Conservation (phyloP, 2,329 filamentous ascomycete species). For the Cladosporium sp. region DNA sequence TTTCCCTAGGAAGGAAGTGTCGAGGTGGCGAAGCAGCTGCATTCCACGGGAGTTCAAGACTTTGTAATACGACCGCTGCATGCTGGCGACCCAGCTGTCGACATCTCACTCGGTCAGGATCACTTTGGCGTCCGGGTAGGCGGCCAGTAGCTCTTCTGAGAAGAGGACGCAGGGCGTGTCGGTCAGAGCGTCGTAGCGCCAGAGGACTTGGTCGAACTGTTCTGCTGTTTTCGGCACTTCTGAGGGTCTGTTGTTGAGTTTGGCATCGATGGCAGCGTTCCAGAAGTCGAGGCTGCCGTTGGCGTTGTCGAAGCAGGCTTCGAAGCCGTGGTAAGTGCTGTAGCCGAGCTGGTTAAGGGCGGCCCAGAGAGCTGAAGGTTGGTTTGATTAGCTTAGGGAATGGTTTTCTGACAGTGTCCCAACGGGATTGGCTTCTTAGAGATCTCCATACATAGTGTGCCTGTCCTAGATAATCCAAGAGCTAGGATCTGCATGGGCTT, state of each 20-base stretch:
- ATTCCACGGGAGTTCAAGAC: background rate
- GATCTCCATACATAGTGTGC: background rate
- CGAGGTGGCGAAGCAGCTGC: background rate
- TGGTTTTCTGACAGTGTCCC: background rate
- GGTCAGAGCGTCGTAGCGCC: conserved; percentile 17
- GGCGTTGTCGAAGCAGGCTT: conserved; percentile 14
- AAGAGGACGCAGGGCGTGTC: conserved; percentile 16
- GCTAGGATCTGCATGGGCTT: background rate
- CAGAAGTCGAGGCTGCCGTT: conserved; percentile 6
- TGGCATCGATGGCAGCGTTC: background rate
- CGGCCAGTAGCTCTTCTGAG: conserved; percentile 15
- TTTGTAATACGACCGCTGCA: background rate
- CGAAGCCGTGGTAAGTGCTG: conserved; percentile 15
- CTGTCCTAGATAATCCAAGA: background rate
- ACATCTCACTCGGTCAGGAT: conserved; percentile 19
- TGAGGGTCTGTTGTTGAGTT: background rate
- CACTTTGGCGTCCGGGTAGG: conserved; percentile 21
- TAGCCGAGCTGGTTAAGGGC: conserved; percentile 1
- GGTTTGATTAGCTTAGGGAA: background rate
- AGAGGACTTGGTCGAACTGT: conserved; percentile 16
- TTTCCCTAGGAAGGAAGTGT: background rate
- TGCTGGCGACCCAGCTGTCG: conserved; percentile 14
- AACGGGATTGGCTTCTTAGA: background rate
- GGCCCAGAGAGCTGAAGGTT: background rate
- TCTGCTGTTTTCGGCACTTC: background rate